A percentile compares a stretch with the other conserved stretches of the same genome.
phyloP scores from a whole-genome alignment of 768 basidiomycete species.

The Clavulina sp. region DNA sequence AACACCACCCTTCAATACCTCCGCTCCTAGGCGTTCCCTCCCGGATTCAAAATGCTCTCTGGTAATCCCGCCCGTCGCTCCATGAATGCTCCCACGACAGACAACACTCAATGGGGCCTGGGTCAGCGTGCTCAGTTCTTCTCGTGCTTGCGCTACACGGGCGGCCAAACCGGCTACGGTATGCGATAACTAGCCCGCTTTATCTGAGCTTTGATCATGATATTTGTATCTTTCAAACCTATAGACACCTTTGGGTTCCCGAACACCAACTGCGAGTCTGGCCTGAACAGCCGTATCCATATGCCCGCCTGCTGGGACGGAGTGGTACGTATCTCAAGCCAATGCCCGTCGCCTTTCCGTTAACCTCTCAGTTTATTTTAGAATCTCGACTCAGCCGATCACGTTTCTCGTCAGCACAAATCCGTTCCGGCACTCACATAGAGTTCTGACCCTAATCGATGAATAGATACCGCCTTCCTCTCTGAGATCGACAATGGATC shows the following conservation, averaged over 20 bases:
- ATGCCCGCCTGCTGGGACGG: conserved; percentile 11
- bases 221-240: background rate
- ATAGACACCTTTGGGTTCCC: conserved; percentile 26
- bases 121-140: conserved; percentile 25
- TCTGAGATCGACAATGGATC: conserved; percentile 6
- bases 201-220: background rate
- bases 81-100: background rate
- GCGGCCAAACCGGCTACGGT: background rate
- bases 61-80: too few species aligned
- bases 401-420: conserved; percentile 15
- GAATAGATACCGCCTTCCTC: conserved; percentile 9
- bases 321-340: conserved; percentile 27
- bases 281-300: conserved; percentile 18
- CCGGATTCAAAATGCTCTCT: background rate
- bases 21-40: background rate
- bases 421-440: background rate
- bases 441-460: too few species aligned
- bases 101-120: conserved; percentile 26
- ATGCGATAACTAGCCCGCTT: background rate
- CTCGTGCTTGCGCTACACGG: conserved; percentile 19
- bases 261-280: conserved; percentile 26
- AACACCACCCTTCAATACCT: conserved; percentile 2
- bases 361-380: conserved; percentile 15
- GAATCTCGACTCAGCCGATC: background rate
- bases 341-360: conserved; percentile 35